Evolutionary conservation across 2,329 filamentous ascomycete genomes (phyloP).

Genomic region (Fusarium poae): DNA sequence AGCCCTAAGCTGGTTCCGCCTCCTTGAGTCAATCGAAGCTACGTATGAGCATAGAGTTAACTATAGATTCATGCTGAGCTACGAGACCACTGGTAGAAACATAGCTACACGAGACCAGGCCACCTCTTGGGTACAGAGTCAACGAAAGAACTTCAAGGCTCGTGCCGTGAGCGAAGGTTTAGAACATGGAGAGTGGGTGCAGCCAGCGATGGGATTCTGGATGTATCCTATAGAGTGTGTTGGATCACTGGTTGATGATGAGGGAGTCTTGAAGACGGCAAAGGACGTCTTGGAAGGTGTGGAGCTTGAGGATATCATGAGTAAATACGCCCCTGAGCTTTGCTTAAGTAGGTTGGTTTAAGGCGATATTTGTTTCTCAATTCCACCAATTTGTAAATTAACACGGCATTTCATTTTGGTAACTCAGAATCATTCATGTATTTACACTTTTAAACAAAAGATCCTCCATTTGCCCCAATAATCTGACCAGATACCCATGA

Average conservation of each 20-base stretch:
- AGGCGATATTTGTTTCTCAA: rapidly evolving
- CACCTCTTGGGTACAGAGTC: background rate
- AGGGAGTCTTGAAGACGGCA: background rate
- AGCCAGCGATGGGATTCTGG: background rate
- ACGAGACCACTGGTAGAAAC: background rate
- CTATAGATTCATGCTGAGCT: background rate
- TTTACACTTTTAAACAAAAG: background rate
- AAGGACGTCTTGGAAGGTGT: background rate
- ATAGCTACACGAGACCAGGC: background rate
- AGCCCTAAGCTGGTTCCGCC: background rate
- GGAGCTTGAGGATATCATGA: background rate
- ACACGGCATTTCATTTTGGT: too few species aligned
- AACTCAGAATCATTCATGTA: rapidly evolving
- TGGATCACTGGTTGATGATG: rapidly evolving
- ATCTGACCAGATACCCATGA: conserved; percentile 24
- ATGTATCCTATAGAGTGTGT: background rate
- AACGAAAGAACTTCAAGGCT: background rate
- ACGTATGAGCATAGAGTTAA: background rate
- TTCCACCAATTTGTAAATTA: background rate
- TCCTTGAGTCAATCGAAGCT: background rate
- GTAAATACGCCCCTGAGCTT: background rate
- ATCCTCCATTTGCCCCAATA: conserved; percentile 18
- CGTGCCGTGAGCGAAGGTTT: background rate
- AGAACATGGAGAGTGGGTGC: background rate
- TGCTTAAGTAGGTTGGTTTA: background rate